phyloP scores from a whole-genome alignment of 345 rosid species.

The Hibiscus trionum region DNA sequence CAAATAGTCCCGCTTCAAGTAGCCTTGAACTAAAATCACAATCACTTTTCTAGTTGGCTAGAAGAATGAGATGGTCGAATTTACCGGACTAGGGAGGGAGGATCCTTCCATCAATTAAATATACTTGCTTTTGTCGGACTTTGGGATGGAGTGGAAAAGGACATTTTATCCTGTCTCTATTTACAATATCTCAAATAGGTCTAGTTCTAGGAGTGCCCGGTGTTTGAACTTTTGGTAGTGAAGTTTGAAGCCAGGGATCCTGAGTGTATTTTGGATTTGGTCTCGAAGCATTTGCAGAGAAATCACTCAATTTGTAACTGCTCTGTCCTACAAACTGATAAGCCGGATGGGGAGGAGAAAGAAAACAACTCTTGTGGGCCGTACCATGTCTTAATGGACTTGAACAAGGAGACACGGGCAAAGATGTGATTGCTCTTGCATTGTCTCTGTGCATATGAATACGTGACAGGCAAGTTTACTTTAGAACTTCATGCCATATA shows the following conservation, averaged over 20 bases:
- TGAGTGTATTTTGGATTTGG: constrained; percentile 25
- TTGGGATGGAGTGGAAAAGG: constrained; percentile 1
- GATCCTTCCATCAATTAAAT: no score
- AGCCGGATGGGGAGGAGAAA: constrained; percentile 77
- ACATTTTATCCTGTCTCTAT: constrained; percentile 10
- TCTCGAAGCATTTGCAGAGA: constrained; percentile 38
- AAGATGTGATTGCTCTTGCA: constrained; percentile 56
- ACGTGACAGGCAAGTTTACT: constrained; percentile 1
- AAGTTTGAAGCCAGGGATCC: constrained; percentile 37
- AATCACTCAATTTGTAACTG: constrained; percentile 45
- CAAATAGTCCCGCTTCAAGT: no score
- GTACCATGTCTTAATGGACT: constrained; percentile 72
- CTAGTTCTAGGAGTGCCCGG: constrained; percentile 49
- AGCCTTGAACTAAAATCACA: no score
- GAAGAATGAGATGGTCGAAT: no score
- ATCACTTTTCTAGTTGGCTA: no score
- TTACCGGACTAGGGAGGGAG: no score
- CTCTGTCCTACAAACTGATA: constrained; percentile 40
- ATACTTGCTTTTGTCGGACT: neutral
- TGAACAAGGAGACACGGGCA: constrained; percentile 86
- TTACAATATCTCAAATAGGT: constrained; percentile 38
- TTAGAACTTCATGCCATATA: neutral
- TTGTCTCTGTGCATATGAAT: constrained; percentile 48
- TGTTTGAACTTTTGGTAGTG: constrained; percentile 37
- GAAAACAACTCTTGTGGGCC: constrained; percentile 54